Base-by-base conservation (phyloP, 371 early-diverging fungal species). In the Circinella umbellata region DNA sequence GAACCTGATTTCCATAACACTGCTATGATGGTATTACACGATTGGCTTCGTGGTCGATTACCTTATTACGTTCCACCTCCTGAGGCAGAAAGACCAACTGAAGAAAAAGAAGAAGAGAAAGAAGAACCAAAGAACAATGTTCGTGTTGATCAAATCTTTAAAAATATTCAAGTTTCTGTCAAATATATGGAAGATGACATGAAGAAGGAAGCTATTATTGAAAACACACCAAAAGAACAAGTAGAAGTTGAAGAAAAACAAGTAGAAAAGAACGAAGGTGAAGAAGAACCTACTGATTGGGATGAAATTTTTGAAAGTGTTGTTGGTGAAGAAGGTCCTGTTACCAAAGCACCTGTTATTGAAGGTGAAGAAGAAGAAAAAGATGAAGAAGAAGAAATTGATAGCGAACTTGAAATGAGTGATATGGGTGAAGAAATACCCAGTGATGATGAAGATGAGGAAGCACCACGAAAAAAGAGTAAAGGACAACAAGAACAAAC, bases 31-130 rank as follows among this genome's bases (percentile, higher is more conserved):
- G 92, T 99, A 7, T 85, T 99, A 68, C 96, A 98, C 84, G 99
- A 99, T 83, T 99, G 98, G 98, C 84, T 98, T 63, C 90, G 99
- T 67, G 99, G 99, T 61, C 95, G 97, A 79, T 96, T 99, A 75
- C 99, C 99, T 27, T 99, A 91, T 88, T 99, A 92, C 80, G 89
- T 89, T 2, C 80, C 91, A 20, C 99, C 99, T 54, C 96, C 98
- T 46, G 90, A 75, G 18, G 54, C 81, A n/a, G 75, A 69, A 51
- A 47, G 34, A 36, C 76, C 66, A 13, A 64, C 72, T 13, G 65
- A 73, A 18, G 73, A 75, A 37, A 66, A 73, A 18, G 73, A 75
- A 37, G 68, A 75, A 67, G 71, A 73, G 42, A 72, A 73, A 42
- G 70, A 70, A 55, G 72, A 74, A 64, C 70, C 70, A 36, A 71